Evolutionary conservation across 176 grass and related monocot genomes (phyloP), one percentile per base, ranked within the genome.

Genomic region (Avena eriantha): DNA sequence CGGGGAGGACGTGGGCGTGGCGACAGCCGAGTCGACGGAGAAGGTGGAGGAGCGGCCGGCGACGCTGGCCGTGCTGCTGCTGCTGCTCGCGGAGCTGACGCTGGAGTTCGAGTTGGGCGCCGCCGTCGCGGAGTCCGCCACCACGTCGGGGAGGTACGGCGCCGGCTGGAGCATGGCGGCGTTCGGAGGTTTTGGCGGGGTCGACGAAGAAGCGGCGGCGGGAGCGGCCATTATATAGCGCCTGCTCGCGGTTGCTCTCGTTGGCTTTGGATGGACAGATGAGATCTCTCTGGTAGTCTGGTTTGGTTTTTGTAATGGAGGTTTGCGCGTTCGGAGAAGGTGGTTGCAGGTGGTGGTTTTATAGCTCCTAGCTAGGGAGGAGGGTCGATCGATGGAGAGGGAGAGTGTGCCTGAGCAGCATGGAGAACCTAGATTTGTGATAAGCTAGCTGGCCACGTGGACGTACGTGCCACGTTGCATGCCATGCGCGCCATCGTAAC

Each of bases 41-140:
- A 72, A 65, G 69, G 80, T 91, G 50, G 95, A 96, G 4, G 93
- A 98, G 10, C 91, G 92, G 69, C 88, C 86, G 0, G 86, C 92
- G 9, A 92, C 87, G 22, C 96, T 95, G 75, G 89, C 56, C 57
- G 88, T 85, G 55, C 89, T 86, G 23, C 77, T 77, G 73, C 73
- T 77, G 81, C 89, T 93, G 49, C 92, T 94, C 39, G 85, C 71
- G 8, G 95, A 94, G 84, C 90, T 98, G 76, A 93, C 89, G 91
- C 95, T 93, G 77, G 93, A 95, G 76, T 83, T 95, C 2, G 89
- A 76, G 17, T 66, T 91, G 8, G 87, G 85, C 1, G 89, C 81
- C 45, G 86, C 41, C 17, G 86, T 61, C 14, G 93, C 84, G 9
- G 86, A 45, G 12, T 95, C 91, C 39, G 0, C 39, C 19, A 80